Conservation (phyloP, 331 rosid genomes). For the Phaseolus coccineus region DNA sequence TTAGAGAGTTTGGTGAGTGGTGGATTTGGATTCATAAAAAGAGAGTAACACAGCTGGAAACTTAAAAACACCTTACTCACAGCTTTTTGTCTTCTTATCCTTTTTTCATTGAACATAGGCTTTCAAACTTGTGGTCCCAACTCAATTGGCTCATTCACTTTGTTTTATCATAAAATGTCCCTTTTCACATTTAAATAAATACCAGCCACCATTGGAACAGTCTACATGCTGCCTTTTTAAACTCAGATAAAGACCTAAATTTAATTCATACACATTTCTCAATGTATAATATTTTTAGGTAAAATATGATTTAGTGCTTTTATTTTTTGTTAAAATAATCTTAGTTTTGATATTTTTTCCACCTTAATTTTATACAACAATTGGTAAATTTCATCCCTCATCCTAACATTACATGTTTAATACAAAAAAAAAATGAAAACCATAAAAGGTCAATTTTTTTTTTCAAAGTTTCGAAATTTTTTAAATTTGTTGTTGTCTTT, state of each 20-base stretch:
- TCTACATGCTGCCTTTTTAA: neutral
- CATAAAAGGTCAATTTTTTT: too few species aligned
- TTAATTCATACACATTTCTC: too few species aligned
- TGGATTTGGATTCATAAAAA: neutral
- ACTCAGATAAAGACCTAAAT: too few species aligned
- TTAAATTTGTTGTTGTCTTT: too few species aligned
- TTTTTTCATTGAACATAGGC: slow-evolving; percentile 21
- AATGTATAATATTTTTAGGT: too few species aligned
- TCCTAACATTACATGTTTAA: neutral
- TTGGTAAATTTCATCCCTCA: neutral
- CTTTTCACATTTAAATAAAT: neutral
- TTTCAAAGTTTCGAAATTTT: too few species aligned
- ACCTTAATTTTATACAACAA: too few species aligned
- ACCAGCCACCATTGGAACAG: neutral
- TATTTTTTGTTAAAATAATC: too few species aligned
- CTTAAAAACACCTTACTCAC: neutral
- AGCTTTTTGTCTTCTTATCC: slow-evolving; percentile 39
- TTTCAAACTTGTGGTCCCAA: slow-evolving; percentile 10
- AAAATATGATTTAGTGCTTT: too few species aligned
- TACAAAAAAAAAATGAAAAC: neutral
- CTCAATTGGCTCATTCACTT: slow-evolving; percentile 18
- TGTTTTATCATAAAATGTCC: neutral
- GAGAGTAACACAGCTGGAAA: slow-evolving; percentile 12
- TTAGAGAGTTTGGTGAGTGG: neutral
- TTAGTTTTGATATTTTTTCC: too few species aligned